Evolutionary conservation across 2,329 filamentous ascomycete species (phyloP), one percentile per base, ranked within the genome.

Genomic region (Boeremia exigua): DNA sequence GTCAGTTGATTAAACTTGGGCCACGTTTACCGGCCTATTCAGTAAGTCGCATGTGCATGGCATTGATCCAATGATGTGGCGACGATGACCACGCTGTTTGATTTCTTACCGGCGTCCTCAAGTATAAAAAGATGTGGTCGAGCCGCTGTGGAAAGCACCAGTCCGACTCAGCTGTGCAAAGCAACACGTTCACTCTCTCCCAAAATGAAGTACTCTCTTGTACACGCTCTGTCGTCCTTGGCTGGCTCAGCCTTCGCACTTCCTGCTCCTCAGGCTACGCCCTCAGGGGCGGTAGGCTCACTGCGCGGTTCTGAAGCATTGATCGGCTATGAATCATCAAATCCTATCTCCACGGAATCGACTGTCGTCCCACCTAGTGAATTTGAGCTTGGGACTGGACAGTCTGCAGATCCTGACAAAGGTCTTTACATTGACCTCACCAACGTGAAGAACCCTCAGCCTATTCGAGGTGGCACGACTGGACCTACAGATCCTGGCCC

Each of bases 401-500:
- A 79, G 46, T 63, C 67, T 3, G 71, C 70, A 48, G 70, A 78
- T 44, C 52, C 68, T 23, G 67, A 77, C 19, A 65, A 77, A 6
- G 76, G 77, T 4, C 58, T 79, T 2, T 77, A 74, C 52, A 69
- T 78, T 19, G 74, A 77, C 46, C 63, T 78, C 2, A 66, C 68
- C 0, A 65, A 67, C 14, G 70, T 77, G 3, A 71, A 77, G 57
- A 77, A 78, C 45, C 75, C 76, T 4, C 76, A 78, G 36, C 76
- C 75, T 0, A 76, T 78, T 25, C 67, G 73, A 32, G 75, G 75
- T n/a, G 65, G 68, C 14, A 69, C 60, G 6, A 70, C 70, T n/a
- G 65, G 62, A 3, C 74, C 76, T 0, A 79, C 75, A 0, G 76
- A 78, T 57, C 74, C 77, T 15, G 76, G 75, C 8, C 69, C 69